Evolutionary conservation across 164 flowering plant species (phyloP).

Genomic region (Amborella trichopoda): DNA sequence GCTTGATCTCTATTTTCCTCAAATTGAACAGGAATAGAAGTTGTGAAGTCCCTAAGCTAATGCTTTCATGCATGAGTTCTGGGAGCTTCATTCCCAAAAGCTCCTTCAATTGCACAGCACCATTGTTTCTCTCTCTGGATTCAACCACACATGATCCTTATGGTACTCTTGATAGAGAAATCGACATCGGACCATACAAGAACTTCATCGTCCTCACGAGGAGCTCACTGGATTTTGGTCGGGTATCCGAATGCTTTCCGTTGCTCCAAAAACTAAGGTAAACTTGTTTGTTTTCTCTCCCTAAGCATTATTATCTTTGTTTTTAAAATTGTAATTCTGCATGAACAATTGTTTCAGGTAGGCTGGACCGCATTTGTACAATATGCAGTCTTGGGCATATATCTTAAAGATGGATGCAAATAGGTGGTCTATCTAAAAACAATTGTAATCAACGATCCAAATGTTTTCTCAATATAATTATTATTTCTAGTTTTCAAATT

Average conservation of each 20-base stretch:
- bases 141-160: slow-evolving; percentile 40
- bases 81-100: slow-evolving; percentile 37
- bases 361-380: background rate
- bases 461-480: no score
- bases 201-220: slow-evolving; percentile 49
- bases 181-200: slow-evolving; percentile 49
- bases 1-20: slow-evolving; percentile 58
- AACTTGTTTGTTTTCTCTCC: background rate
- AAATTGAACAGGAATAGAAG: slow-evolving; percentile 42
- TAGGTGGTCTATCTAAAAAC: background rate
- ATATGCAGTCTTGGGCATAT: background rate
- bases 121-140: slow-evolving; percentile 17
- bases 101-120: slow-evolving; percentile 34
- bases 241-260: slow-evolving; percentile 26
- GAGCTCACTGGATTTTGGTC: slow-evolving; percentile 34
- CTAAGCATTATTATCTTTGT: background rate
- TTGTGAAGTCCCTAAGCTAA: slow-evolving; percentile 40
- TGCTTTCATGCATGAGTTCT: slow-evolving; percentile 53
- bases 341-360: background rate
- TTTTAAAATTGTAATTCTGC: background rate
- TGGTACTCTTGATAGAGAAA: slow-evolving; percentile 19
- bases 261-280: slow-evolving; percentile 48
- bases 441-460: no score
- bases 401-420: background rate
- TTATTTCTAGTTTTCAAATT: no score